Evolutionary conservation across 1,139 yeast species (phyloP).

Genomic region (Taphrina betulina): DNA sequence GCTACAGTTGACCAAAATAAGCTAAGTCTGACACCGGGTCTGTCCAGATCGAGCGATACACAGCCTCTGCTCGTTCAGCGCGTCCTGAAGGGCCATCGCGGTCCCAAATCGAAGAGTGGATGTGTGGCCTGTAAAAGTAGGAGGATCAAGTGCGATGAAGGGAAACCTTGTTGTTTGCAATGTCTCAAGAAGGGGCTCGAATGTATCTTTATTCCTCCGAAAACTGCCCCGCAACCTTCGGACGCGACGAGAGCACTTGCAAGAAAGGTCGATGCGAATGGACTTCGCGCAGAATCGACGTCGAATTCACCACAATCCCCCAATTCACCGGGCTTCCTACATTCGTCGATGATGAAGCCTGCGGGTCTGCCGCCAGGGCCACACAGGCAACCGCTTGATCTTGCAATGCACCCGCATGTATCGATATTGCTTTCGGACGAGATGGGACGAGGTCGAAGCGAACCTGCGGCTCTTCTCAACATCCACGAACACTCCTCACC

Average conservation of each 20-base stretch:
- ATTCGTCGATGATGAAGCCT: no score
- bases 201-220: slow-evolving; percentile 14
- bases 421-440: background rate
- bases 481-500: background rate
- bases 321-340: background rate
- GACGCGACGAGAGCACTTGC: background rate
- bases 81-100: slow-evolving; percentile 24
- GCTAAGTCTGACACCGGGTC: no score
- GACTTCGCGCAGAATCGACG: background rate
- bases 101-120: slow-evolving; percentile 42
- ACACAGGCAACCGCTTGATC: background rate
- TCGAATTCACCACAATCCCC: no score
- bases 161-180: slow-evolving; percentile 42
- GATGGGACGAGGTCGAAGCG: background rate
- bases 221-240: background rate
- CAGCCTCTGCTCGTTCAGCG: no score
- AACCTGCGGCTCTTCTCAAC: background rate
- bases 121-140: slow-evolving; percentile 51
- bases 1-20: no score
- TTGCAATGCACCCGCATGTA: background rate
- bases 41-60: no score
- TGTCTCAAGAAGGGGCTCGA: slow-evolving; percentile 12
- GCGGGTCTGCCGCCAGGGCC: background rate
- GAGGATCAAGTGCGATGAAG: slow-evolving; percentile 54
- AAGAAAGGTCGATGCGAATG: background rate